phyloP scores from a whole-genome alignment of 306 rosid species.

The Arachis stenosperma region DNA sequence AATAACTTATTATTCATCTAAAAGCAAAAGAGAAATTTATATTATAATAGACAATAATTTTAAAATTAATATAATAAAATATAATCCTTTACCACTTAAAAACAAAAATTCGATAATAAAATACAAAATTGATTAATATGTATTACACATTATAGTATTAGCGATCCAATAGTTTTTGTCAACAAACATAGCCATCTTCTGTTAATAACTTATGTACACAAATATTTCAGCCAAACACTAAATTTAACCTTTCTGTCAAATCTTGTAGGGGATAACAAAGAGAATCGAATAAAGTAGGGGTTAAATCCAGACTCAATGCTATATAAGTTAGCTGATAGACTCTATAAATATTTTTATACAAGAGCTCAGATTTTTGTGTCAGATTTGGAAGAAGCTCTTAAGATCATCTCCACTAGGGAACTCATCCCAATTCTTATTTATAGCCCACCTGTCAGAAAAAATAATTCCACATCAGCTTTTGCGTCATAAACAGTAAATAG shows the following conservation, averaged over 20 bases:
- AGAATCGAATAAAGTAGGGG: constrained; percentile 16
- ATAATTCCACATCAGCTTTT: too few relatives aligned
- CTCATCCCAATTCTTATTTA: too few relatives aligned
- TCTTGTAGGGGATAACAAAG: neutral
- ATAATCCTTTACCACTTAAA: constrained; percentile 1
- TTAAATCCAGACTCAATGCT: neutral
- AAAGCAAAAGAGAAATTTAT: too few relatives aligned
- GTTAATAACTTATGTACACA: constrained; percentile 19
- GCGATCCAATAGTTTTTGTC: constrained; percentile 22
- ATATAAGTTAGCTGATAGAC: constrained; percentile 9
- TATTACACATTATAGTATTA: too few relatives aligned
- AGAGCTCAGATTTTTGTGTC: constrained; percentile 95
- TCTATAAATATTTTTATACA: constrained; percentile 80
- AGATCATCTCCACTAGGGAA: too few relatives aligned
- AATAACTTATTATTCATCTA: too few relatives aligned
- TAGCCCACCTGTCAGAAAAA: too few relatives aligned
- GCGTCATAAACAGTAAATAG: too few relatives aligned
- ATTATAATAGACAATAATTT: neutral
- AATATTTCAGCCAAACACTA: constrained; percentile 21
- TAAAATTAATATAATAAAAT: constrained; percentile 5
- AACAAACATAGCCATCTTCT: constrained; percentile 24
- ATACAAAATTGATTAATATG: neutral
- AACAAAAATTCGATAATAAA: constrained; percentile 22
- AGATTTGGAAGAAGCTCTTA: constrained; percentile 25
- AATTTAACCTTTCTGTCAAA: constrained; percentile 29